These are phyloP conservation scores for Kluyveromyces siamensis DNA, from an alignment of 805 yeast species.

Conservation along the genomic window DNA sequence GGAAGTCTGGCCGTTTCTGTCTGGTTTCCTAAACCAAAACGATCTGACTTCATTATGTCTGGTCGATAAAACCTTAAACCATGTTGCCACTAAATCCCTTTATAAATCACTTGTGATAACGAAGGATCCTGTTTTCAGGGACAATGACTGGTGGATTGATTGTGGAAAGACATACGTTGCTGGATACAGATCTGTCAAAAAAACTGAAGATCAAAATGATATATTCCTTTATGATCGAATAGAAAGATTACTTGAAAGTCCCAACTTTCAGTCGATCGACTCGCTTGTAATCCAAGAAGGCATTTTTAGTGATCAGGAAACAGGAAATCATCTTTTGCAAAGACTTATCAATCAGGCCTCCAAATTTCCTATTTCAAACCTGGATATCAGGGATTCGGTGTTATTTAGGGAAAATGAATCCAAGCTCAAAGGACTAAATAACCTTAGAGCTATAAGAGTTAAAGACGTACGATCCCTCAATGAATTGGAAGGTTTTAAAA, in stretches of 20 bases:
- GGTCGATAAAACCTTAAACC: slow-evolving; percentile 25
- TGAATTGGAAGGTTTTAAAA: slow-evolving; percentile 7
- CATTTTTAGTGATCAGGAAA: slow-evolving; percentile 20
- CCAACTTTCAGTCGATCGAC: slow-evolving; percentile 27
- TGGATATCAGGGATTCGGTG: slow-evolving; percentile 16
- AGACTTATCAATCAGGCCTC: slow-evolving; percentile 15
- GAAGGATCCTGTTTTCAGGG: slow-evolving; percentile 25
- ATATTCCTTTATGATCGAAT: slow-evolving; percentile 32
- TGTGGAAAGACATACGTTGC: slow-evolving; percentile 32
- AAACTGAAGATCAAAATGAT: slow-evolving; percentile 30
- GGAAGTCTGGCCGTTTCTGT: slow-evolving; percentile 9
- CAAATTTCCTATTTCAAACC: slow-evolving; percentile 14
- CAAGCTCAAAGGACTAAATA: slow-evolving; percentile 4
- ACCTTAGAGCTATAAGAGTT: slow-evolving; percentile 9
- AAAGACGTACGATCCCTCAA: slow-evolving; percentile 6
- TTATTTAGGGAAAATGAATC: slow-evolving; percentile 9
- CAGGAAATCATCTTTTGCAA: slow-evolving; percentile 10
- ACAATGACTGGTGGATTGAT: slow-evolving; percentile 27
- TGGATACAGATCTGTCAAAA: slow-evolving; percentile 28
- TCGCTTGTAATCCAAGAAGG: slow-evolving; percentile 29
- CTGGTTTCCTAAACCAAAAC: slow-evolving; percentile 32
- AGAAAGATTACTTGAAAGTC: slow-evolving; percentile 31
- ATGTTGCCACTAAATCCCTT: slow-evolving; percentile 24
- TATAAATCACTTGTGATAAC: slow-evolving; percentile 33
- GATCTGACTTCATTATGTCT: slow-evolving; percentile 28